Base-by-base conservation (phyloP, 768 basidiomycete species). In the Mycena latifolia region DNA sequence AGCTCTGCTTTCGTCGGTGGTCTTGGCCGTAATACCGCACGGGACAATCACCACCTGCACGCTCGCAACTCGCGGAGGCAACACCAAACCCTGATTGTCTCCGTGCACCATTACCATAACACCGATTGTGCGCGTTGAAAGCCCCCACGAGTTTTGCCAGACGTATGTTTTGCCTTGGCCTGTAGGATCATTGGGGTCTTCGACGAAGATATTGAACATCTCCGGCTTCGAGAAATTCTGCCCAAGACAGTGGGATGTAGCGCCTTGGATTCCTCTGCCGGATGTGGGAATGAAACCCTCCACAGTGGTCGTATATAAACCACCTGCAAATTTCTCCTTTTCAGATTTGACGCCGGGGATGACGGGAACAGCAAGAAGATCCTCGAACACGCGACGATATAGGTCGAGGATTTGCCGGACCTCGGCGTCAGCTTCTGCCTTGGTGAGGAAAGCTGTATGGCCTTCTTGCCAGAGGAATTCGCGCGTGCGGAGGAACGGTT, bases 391-490 rank as follows among this genome's bases (percentile, higher is more conserved):
- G 62, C 89, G 91, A 35, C 93, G 91, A 82, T 99, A 99, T 67
- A 98, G 90, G 61, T 98, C 96, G 72, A 99, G 91, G 72, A 99
- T 99, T 62, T 97, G 87, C 22, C 86, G 89, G 18, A 99, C 98
- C 80, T 99, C 98, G 55, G 80, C 82, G 73, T 95, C 98, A 27
- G 97, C 97, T 77, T 98, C 97, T 5, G 82, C 75, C 78, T 96
- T 92, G 70, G 92, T 94, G 47, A 96, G 85, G 79, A 92, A 89
- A 4, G 98, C 97, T 11, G 98, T 99, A 82, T 99, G 98, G 39
- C 98, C 98, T 79, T 99, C 98, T 82, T 99, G 98, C 98, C 98
- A 99, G n/a, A 99, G 84, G 86, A 98, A 99, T 82, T 99, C 98
- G 76, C 98, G 94, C 2, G 98, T 99, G 61, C 98, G 95, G 39